phyloP scores from a whole-genome alignment of 179 eudicot species.

The Carnegiea gigantea region DNA sequence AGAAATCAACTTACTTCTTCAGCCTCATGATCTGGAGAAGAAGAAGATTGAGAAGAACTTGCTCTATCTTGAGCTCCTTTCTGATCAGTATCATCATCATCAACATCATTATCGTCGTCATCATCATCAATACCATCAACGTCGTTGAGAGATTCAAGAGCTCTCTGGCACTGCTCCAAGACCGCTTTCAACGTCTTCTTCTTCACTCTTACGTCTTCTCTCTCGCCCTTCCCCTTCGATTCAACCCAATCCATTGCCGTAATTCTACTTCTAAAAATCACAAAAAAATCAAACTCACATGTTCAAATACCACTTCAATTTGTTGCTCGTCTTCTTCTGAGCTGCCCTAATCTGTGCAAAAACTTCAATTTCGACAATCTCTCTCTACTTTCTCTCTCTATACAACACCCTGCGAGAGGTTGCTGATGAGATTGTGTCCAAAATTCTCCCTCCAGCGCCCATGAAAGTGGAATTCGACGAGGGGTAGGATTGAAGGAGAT shows the following conservation, averaged over 20 bases:
- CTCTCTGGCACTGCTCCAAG: constrained; percentile 44
- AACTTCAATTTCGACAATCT: neutral
- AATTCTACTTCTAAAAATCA: constrained; percentile 2
- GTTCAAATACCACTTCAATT: neutral
- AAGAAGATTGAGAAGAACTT: constrained; percentile 20
- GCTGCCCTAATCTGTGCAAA: neutral
- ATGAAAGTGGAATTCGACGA: neutral
- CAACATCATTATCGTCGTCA: constrained; percentile 23
- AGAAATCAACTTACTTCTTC: constrained; percentile 43
- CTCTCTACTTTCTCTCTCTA: neutral
- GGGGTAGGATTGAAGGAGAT: neutral
- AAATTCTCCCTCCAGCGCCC: constrained; percentile 4
- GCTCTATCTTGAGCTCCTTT: constrained; percentile 21
- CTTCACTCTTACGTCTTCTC: constrained; percentile 60
- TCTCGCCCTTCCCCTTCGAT: constrained; percentile 26
- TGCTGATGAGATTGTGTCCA: too few species aligned
- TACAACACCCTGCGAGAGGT: too few species aligned
- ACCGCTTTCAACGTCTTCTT: constrained; percentile 68
- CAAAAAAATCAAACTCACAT: neutral
- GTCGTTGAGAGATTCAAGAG: constrained; percentile 55
- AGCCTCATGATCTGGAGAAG: constrained; percentile 47
- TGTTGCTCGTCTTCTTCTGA: neutral
- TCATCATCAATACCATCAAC: constrained; percentile 28
- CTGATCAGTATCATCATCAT: constrained; percentile 17
- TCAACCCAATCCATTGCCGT: constrained; percentile 33